A percentile compares a stretch with the other conserved stretches of the same genome.
Conservation (phyloP, 768 basidiomycete species). For the Boletus rubropictus region DNA sequence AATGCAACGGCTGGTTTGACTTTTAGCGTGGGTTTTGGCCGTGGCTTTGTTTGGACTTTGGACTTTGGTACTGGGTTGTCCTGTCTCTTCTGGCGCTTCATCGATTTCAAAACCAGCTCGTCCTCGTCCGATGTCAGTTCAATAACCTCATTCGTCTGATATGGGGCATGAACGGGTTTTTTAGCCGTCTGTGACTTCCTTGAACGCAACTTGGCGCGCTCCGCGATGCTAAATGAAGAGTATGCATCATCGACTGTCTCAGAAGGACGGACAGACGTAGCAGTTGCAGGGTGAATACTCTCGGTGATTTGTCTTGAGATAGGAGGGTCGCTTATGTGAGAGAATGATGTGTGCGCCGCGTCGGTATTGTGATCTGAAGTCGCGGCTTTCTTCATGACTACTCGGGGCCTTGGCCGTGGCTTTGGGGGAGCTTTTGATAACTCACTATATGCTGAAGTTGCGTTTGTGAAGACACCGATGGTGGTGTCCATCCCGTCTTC, state of each 20-base stretch:
- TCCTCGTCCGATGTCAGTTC: slow-evolving; percentile 43
- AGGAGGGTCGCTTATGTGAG: slow-evolving; percentile 20
- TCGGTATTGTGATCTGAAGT: not conserved
- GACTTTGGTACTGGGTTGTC: slow-evolving; percentile 24
- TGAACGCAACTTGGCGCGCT: slow-evolving; percentile 52
- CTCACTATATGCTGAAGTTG: slow-evolving; percentile 2
- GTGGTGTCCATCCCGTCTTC: not conserved
- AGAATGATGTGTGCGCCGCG: slow-evolving; percentile 9
- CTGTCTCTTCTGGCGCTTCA: slow-evolving; percentile 30
- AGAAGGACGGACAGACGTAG: slow-evolving; percentile 8
- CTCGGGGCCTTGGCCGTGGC: slow-evolving; percentile 32
- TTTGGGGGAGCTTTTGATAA: slow-evolving; percentile 1
- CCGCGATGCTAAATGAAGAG: slow-evolving; percentile 42
- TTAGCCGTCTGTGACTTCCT: slow-evolving; percentile 28
- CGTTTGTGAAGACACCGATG: slow-evolving; percentile 15
- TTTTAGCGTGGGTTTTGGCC: slow-evolving; percentile 24
- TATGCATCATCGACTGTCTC: slow-evolving; percentile 15
- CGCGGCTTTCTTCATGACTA: slow-evolving; percentile 18
- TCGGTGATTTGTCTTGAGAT: slow-evolving; percentile 14
- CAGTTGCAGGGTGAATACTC: slow-evolving; percentile 16
- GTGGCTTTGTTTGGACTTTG: slow-evolving; percentile 22
- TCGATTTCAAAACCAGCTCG: slow-evolving; percentile 30
- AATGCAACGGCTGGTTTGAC: slow-evolving; percentile 9
- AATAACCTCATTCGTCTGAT: slow-evolving; percentile 33
- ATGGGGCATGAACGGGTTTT: not conserved